A percentile compares a stretch with the other conserved stretches of the same genome.
These are phyloP conservation scores for Umbelopsis vinacea DNA, from an alignment of 192 early-diverging fungal genomes.

Conservation along the genomic window DNA sequence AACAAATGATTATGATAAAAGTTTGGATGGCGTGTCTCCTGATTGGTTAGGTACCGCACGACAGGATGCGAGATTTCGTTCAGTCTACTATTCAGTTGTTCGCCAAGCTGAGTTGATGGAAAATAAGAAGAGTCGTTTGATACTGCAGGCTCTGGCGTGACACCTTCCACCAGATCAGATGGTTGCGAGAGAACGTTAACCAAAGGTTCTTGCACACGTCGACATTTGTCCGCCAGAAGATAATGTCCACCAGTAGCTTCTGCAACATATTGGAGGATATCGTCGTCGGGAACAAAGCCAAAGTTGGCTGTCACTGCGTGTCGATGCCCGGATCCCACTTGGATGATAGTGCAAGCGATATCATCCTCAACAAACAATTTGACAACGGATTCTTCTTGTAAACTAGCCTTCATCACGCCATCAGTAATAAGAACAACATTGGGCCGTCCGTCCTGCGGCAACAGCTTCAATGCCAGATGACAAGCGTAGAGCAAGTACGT, in stretches of 20 bases:
- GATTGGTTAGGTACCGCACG: background rate
- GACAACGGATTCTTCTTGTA: slow-evolving; percentile 58
- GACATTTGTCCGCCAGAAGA: slow-evolving; percentile 73
- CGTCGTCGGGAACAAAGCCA: slow-evolving; percentile 77
- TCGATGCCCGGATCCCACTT: slow-evolving; percentile 68
- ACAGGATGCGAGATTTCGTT: background rate
- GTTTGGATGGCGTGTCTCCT: background rate
- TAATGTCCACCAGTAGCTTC: slow-evolving; percentile 71
- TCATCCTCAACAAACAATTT: slow-evolving; percentile 66
- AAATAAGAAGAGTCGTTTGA: background rate
- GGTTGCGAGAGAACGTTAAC: background rate
- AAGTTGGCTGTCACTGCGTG: slow-evolving; percentile 69
- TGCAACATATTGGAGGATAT: slow-evolving; percentile 69
- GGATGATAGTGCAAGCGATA: slow-evolving; percentile 72
- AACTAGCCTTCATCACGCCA: slow-evolving; percentile 73
- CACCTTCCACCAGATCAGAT: background rate
- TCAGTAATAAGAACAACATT: slow-evolving; percentile 70
- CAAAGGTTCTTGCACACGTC: slow-evolving; percentile 25
- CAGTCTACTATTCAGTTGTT: slow-evolving; percentile 6
- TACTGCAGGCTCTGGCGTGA: background rate
- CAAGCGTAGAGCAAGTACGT: slow-evolving; percentile 60
- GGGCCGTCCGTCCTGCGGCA: slow-evolving; percentile 50
- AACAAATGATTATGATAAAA: slow-evolving; percentile 6
- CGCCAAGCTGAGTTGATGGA: background rate
- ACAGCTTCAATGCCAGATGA: slow-evolving; percentile 51